These are phyloP conservation scores for Yarrowia porcina DNA, from an alignment of 805 yeast genomes.

Conservation along the genomic window DNA sequence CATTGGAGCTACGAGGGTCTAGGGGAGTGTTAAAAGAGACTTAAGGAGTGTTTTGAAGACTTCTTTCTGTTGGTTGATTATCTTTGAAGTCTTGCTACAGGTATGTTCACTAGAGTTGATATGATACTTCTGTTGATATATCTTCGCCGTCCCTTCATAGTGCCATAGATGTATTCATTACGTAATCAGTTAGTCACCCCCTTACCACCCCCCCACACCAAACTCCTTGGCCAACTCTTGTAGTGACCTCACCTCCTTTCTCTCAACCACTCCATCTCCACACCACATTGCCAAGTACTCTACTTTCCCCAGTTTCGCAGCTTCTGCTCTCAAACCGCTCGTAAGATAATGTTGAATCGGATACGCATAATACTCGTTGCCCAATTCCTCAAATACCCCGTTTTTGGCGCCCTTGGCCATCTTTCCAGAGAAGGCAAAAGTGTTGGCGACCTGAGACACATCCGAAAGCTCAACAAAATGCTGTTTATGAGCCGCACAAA, in stretches of 20 bases:
- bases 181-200: too few species aligned
- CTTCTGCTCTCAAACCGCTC: not conserved
- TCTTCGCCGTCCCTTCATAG: too few species aligned
- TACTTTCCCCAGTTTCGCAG: not conserved
- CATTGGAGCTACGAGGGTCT: too few species aligned
- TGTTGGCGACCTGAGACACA: not conserved
- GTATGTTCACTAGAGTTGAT: too few species aligned
- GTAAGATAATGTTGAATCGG: conserved; percentile 18
- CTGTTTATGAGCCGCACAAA: not conserved
- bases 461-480: not conserved
- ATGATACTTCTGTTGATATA: too few species aligned
- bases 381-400: not conserved
- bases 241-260: not conserved
- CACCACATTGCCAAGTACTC: conserved; percentile 15
- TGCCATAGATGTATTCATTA: too few species aligned
- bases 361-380: not conserved
- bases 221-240: conserved; percentile 12
- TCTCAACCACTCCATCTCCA: conserved; percentile 11
- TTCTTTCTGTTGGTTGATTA: too few species aligned
- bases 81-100: too few species aligned
- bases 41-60: too few species aligned
- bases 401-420: conserved; percentile 3
- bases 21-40: too few species aligned
- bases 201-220: not conserved
- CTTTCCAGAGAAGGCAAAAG: conserved; percentile 17